Base-by-base conservation (phyloP, 495 filamentous ascomycete genomes). In the Penicillium maclennaniae region DNA sequence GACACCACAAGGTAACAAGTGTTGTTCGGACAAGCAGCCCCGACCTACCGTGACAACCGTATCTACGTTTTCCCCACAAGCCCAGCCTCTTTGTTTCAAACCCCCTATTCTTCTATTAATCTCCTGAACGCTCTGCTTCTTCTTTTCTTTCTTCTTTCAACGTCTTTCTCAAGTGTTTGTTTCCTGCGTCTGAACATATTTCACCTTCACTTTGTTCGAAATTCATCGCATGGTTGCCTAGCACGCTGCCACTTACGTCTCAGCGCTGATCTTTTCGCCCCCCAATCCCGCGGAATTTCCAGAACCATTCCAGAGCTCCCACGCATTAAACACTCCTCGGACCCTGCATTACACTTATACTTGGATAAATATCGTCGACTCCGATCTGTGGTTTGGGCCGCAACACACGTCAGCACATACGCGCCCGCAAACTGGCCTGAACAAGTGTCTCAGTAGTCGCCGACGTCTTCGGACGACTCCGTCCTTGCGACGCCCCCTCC, bases 391-490 rank as follows among this genome's bases (percentile, higher is more conserved):
- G 39, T 19, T 34, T 34, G 31, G 31, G 14, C 31, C 31, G 38
- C 19, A 42, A 42, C 39, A 10, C 39, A 42, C n/a, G 19, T 27
- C 34, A 40, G 7, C 8, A 28, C 37, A 49, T 7, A 42, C 47
- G 43, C 48, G 47, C 38, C 43, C 26, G 51, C 57, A 59, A 66
- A 52, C 47, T 62, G 60, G 59, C 59, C 44, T 58, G 28, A 53
- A 48, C 31, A 55, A 56, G 60, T 58, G 63, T 64, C 59, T 67
- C 63, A 61, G 49, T 58, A 56, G 52, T 59, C 60, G 60, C 60
- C 48, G 55, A 58, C 53, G 63, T 65, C 59, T 53, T 63, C 59
- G 62, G 59, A 58, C 65, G 61, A 55, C 63, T 59, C 54, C 47
- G 25, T 58, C 43, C 51, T 14, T 27, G 51, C 45, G 56, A 54